Conservation (phyloP, 2,329 filamentous ascomycete species). For the Fusarium nanum region DNA sequence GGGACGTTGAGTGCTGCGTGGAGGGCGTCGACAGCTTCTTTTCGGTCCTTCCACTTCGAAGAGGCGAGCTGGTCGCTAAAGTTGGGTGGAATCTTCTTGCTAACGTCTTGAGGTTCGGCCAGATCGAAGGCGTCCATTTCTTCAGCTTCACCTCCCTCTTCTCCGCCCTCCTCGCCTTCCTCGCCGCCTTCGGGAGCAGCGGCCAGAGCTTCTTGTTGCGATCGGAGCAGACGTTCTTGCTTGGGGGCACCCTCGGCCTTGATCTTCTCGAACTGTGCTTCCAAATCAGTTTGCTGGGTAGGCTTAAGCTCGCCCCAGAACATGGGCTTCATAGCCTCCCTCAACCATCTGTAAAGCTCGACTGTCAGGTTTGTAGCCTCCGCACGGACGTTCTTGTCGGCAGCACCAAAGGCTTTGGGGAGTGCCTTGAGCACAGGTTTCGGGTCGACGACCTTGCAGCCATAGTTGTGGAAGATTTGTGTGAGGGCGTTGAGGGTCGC, state of each 20-base stretch:
- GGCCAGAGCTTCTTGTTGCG: slow-evolving; percentile 86
- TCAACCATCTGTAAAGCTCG: slow-evolving; percentile 95
- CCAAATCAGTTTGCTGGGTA: slow-evolving; percentile 92
- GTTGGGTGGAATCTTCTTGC: slow-evolving; percentile 82
- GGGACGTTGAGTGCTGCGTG: slow-evolving; percentile 83
- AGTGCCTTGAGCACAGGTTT: slow-evolving; percentile 90
- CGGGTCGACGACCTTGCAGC: slow-evolving; percentile 92
- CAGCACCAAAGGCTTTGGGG: slow-evolving; percentile 92
- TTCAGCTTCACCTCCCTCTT: slow-evolving; percentile 59
- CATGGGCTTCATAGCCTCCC: slow-evolving; percentile 97
- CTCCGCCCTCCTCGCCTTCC: slow-evolving; percentile 68
- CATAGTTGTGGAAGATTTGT: slow-evolving; percentile 90
- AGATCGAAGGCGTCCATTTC: slow-evolving; percentile 86
- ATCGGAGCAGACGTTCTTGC: slow-evolving; percentile 87
- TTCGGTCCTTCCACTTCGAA: slow-evolving; percentile 98
- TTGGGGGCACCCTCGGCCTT: slow-evolving; percentile 89
- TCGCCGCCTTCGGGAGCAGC: slow-evolving; percentile 71
- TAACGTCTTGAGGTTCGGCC: slow-evolving; percentile 87
- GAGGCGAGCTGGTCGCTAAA: slow-evolving; percentile 87
- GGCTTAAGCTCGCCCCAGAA: slow-evolving; percentile 97
- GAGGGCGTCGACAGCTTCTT: slow-evolving; percentile 89
- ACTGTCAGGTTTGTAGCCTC: slow-evolving; percentile 92
- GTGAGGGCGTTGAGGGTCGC: slow-evolving; percentile 80
- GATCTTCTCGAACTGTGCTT: slow-evolving; percentile 92
- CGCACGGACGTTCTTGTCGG: slow-evolving; percentile 97